These are phyloP conservation scores for Bifiguratus adelaidae DNA, from an alignment of 192 early-diverging fungal species.

Conservation along the genomic window DNA sequence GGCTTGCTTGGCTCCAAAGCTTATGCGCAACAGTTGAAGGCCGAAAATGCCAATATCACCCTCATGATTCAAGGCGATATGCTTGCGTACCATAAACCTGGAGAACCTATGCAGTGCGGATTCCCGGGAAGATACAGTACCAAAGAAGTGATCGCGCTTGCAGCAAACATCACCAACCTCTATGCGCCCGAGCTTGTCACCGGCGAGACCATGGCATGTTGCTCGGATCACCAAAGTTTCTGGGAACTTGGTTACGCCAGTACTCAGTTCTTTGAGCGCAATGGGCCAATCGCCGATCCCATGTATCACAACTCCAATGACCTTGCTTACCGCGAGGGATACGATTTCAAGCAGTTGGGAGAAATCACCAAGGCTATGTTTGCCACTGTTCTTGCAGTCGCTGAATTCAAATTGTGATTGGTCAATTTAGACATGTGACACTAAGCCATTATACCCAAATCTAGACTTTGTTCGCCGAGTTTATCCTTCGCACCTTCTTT, in stretches of 20 bases:
- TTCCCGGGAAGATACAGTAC: conserved; percentile 27
- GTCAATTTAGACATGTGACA: too few species aligned
- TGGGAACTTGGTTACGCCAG: conserved; percentile 26
- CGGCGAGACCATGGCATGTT: conserved; percentile 25
- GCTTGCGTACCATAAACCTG: conserved; percentile 27
- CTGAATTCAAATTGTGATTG: too few species aligned
- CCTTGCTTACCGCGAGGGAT: conserved; percentile 25
- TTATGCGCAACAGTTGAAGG: conserved; percentile 17
- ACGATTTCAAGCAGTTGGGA: conserved; percentile 26
- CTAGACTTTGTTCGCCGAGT: too few species aligned
- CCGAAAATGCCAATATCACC: conserved; percentile 11
- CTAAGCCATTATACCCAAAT: too few species aligned
- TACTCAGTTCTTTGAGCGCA: conserved; percentile 31
- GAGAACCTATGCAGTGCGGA: conserved; percentile 27
- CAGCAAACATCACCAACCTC: conserved; percentile 20
- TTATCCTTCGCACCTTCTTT: too few species aligned
- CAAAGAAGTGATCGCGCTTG: conserved; percentile 16
- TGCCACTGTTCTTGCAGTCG: conserved; percentile 24
- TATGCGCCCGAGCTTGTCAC: conserved; percentile 25
- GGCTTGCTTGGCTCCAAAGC: conserved; percentile 28
- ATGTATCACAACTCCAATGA: conserved; percentile 32
- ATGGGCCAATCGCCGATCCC: conserved; percentile 32
- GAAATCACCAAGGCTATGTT: conserved; percentile 28
- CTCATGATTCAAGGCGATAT: conserved; percentile 36
- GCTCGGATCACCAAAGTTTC: conserved; percentile 32